Conservation (phyloP, 495 filamentous ascomycete species). For the Xylaria sp. region DNA sequence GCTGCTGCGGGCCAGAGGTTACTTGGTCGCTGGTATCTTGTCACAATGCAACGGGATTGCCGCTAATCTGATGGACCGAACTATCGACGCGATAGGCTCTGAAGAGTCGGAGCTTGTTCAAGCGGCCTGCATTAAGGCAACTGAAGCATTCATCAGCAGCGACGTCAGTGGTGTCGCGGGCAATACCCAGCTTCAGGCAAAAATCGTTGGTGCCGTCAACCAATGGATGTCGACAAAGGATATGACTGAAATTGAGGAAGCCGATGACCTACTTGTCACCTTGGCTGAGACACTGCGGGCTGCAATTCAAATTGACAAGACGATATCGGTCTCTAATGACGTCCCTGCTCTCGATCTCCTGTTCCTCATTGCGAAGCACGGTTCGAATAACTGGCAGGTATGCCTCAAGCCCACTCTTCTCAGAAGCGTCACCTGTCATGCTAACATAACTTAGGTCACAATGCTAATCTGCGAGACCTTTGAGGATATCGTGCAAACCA, state of each 20-base stretch:
- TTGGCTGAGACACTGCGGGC: conserved; percentile 86
- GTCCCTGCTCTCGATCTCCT: conserved; percentile 80
- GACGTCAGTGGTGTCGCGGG: conserved; percentile 35
- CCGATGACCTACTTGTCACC: conserved; percentile 89
- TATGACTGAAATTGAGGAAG: conserved; percentile 78
- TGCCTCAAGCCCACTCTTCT: background rate
- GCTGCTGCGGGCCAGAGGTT: conserved; percentile 84
- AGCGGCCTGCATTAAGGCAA: conserved; percentile 86
- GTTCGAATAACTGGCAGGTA: conserved; percentile 81
- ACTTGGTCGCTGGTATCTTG: conserved; percentile 79
- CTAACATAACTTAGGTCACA: conserved; percentile 37
- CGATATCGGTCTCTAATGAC: conserved; percentile 69
- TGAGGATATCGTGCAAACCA: conserved; percentile 77
- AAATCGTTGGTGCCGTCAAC: conserved; percentile 78
- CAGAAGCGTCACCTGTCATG: background rate
- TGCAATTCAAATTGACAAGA: conserved; percentile 78
- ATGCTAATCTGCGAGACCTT: conserved; percentile 84
- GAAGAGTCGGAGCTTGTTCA: conserved; percentile 87
- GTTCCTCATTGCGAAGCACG: conserved; percentile 86
- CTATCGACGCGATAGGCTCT: conserved; percentile 73
- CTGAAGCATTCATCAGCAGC: conserved; percentile 80
- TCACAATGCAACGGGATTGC: conserved; percentile 62
- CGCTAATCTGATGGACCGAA: conserved; percentile 67
- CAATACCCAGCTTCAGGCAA: conserved; percentile 68
- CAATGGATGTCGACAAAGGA: conserved; percentile 80